Conservation (phyloP, 768 basidiomycete species). For the Cyathus striatus region DNA sequence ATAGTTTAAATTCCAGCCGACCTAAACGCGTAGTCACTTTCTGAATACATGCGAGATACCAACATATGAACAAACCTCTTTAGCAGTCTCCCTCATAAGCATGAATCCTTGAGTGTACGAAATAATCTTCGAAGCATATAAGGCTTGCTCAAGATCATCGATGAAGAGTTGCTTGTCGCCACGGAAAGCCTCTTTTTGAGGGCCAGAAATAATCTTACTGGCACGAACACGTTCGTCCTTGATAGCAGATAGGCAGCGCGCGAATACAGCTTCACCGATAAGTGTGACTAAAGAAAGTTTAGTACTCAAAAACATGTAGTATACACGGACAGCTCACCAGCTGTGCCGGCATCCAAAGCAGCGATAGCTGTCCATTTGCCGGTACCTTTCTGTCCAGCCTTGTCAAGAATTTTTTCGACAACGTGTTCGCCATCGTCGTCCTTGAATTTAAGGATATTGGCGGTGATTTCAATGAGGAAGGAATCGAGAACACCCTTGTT, state of each 20-base stretch:
- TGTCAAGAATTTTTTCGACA: slow-evolving; percentile 90
- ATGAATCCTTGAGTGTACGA: slow-evolving; percentile 99
- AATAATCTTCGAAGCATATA: slow-evolving; percentile 99
- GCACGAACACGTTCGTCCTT: slow-evolving; percentile 95
- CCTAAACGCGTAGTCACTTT: slow-evolving; percentile 26
- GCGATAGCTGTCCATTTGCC: slow-evolving; percentile 99
- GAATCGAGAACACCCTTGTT: slow-evolving; percentile 99
- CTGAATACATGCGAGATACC: not conserved
- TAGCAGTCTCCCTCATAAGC: slow-evolving; percentile 97
- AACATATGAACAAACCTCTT: slow-evolving; percentile 52
- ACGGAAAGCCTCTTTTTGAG: slow-evolving; percentile 88
- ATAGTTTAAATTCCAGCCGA: slow-evolving; percentile 92
- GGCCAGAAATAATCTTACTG: slow-evolving; percentile 86
- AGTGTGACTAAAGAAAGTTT: slow-evolving; percentile 68
- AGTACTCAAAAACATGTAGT: slow-evolving; percentile 6
- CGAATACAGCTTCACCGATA: slow-evolving; percentile 99
- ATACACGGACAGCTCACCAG: slow-evolving; percentile 50
- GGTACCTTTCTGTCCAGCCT: slow-evolving; percentile 98
- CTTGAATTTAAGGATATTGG: slow-evolving; percentile 95
- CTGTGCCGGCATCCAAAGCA: slow-evolving; percentile 88
- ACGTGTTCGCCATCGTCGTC: slow-evolving; percentile 92
- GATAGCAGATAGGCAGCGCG: slow-evolving; percentile 94
- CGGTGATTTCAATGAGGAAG: slow-evolving; percentile 97
- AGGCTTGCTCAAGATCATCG: slow-evolving; percentile 97
- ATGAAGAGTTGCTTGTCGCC: slow-evolving; percentile 99